Percentiles rank a stretch among this genome's conserved stretches.
phyloP scores from a whole-genome alignment of 352 stramenopile genomes.

The Phytophthora multivora region DNA sequence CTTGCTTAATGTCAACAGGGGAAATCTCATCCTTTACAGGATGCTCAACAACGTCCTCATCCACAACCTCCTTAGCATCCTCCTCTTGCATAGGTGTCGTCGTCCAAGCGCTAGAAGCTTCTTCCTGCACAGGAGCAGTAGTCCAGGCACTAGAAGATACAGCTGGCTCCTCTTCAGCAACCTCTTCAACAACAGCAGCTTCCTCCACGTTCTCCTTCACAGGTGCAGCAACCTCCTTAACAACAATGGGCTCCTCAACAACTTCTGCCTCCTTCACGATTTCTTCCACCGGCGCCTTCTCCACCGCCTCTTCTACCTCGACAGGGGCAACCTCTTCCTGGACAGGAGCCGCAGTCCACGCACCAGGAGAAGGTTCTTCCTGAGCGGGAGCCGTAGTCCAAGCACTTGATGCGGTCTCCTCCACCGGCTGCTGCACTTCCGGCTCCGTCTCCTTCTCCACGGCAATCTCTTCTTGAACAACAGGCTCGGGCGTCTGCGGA shows the following conservation, averaged over 20 bases:
- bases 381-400: constrained; percentile 8
- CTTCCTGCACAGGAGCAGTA: constrained; percentile 11
- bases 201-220: constrained; percentile 4
- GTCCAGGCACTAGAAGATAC: constrained; percentile 18
- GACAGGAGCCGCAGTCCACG: constrained; percentile 18
- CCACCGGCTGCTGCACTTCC: constrained; percentile 2
- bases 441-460: constrained; percentile 3
- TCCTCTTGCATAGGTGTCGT: constrained; percentile 26
- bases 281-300: constrained; percentile 14
- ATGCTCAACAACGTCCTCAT: neutral
- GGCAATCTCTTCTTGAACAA: constrained; percentile 6
- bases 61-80: neutral
- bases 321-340: constrained; percentile 3
- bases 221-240: constrained; percentile 8
- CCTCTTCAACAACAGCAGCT: constrained; percentile 17
- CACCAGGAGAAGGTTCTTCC: constrained; percentile 13
- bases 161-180: constrained; percentile 12
- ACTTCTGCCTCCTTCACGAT: constrained; percentile 10
- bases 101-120: constrained; percentile 36
- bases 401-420: constrained; percentile 5
- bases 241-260: constrained; percentile 1
- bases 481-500: neutral
- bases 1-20: neutral
- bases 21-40: neutral
- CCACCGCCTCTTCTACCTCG: neutral